These are phyloP conservation scores for Hymenoscyphus fructigenus DNA, from an alignment of 2,329 filamentous ascomycete genomes.

Conservation along the genomic window DNA sequence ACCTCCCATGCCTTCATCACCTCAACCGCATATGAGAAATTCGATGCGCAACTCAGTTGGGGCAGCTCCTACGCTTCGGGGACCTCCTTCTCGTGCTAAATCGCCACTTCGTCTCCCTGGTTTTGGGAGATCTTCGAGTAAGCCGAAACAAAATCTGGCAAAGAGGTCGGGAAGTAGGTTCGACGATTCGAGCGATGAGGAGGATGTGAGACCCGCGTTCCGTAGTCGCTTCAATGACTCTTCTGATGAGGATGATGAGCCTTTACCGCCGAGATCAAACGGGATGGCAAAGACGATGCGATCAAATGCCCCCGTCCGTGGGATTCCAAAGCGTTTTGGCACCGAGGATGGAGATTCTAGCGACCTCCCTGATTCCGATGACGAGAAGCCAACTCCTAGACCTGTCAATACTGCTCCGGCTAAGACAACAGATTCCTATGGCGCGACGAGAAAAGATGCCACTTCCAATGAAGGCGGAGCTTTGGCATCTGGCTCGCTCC, in stretches of 20 bases:
- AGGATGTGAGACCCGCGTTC: constrained; percentile 33
- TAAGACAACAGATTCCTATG: constrained; percentile 16
- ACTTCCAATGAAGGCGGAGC: background rate
- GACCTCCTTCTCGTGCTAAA: constrained; percentile 16
- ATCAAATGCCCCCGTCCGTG: constrained; percentile 43
- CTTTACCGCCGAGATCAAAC: constrained; percentile 15
- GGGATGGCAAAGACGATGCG: constrained; percentile 25
- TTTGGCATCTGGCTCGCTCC: constrained; percentile 35
- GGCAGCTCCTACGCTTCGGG: constrained; percentile 24
- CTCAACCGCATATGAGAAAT: constrained; percentile 45
- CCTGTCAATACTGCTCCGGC: constrained; percentile 2
- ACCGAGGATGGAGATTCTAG: constrained; percentile 61
- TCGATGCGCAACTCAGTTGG: constrained; percentile 40
- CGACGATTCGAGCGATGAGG: constrained; percentile 38
- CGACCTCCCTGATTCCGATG: constrained; percentile 60
- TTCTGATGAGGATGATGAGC: constrained; percentile 56
- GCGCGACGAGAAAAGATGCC: background rate
- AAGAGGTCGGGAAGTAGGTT: constrained; percentile 32
- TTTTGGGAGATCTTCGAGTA: constrained; percentile 28
- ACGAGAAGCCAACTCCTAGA: constrained; percentile 43
- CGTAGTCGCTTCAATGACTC: constrained; percentile 60
- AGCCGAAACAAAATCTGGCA: constrained; percentile 24
- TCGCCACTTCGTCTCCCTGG: constrained; percentile 23
- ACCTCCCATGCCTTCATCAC: constrained; percentile 39
- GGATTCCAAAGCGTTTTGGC: constrained; percentile 43